Evolutionary conservation across 805 yeast species (phyloP).

Genomic region (Myxozyma neotropica): DNA sequence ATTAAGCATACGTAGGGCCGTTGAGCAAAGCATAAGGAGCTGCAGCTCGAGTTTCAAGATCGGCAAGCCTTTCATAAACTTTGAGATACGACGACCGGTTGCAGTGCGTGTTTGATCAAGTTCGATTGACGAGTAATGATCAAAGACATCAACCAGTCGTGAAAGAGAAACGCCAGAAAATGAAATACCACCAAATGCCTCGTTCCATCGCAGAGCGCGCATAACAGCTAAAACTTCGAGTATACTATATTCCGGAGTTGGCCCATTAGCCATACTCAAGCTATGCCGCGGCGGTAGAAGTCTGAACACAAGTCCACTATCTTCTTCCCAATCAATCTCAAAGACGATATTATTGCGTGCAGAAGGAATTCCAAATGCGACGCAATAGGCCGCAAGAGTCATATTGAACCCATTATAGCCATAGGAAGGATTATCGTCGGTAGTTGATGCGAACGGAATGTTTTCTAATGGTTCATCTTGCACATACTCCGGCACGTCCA

Average conservation of each 20-base stretch:
- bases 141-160: constrained; percentile 24
- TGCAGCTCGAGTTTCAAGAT: constrained; percentile 30
- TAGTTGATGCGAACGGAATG: not conserved
- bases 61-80: constrained; percentile 26
- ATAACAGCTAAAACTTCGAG: constrained; percentile 34
- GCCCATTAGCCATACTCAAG: not conserved
- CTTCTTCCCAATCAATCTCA: constrained; percentile 24
- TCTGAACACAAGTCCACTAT: constrained; percentile 30
- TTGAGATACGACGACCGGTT: constrained; percentile 30
- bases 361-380: constrained; percentile 33
- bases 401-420: constrained; percentile 34
- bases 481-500: constrained; percentile 35
- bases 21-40: constrained; percentile 31
- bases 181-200: constrained; percentile 34
- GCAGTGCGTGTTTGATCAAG: constrained; percentile 32
- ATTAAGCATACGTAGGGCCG: constrained; percentile 31
- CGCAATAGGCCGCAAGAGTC: constrained; percentile 36
- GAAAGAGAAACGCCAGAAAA: constrained; percentile 30
- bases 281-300: constrained; percentile 26
- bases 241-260: constrained; percentile 16
- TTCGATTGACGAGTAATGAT: constrained; percentile 30
- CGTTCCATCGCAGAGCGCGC: constrained; percentile 36
- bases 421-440: not conserved
- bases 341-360: constrained; percentile 26
- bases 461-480: constrained; percentile 33